A percentile compares a stretch with the other conserved stretches of the same genome.
These are phyloP conservation scores for Trapa bicornis DNA, from an alignment of 345 rosid species.

Conservation along the genomic window DNA sequence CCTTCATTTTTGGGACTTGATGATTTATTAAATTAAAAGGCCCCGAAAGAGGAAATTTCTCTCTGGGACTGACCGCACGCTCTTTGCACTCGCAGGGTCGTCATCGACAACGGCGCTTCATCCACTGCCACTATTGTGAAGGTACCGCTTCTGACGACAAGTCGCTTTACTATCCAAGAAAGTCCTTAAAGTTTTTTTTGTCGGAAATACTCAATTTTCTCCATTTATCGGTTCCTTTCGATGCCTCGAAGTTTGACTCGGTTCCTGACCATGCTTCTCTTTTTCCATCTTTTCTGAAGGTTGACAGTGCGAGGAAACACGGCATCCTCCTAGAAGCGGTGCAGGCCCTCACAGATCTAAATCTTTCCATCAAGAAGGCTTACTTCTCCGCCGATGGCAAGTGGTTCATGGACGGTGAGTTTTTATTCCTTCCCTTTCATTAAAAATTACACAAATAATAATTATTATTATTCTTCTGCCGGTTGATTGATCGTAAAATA, in stretches of 20 bases:
- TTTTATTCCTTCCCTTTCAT: not conserved
- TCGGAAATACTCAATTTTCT: not conserved
- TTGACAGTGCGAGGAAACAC: slow-evolving; percentile 81
- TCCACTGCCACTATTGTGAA: slow-evolving; percentile 75
- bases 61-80: slow-evolving; percentile 1
- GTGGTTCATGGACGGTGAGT: slow-evolving; percentile 96
- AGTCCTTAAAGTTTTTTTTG: not conserved
- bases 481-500: too few species aligned
- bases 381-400: slow-evolving; percentile 85
- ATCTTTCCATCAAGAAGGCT: slow-evolving; percentile 84
- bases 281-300: slow-evolving; percentile 21
- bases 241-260: not conserved
- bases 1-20: not conserved
- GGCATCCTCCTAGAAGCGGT: slow-evolving; percentile 86
- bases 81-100: slow-evolving; percentile 47
- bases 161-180: not conserved
- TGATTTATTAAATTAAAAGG: not conserved
- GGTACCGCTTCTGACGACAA: slow-evolving; percentile 48
- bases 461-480: not conserved
- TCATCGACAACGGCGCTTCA: slow-evolving; percentile 84
- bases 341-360: slow-evolving; percentile 85
- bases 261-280: too few species aligned
- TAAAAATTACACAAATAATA: not conserved
- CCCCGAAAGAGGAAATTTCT: not conserved
- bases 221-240: not conserved